phyloP scores from a whole-genome alignment of 179 eudicot species.

The Silene vulgaris region DNA sequence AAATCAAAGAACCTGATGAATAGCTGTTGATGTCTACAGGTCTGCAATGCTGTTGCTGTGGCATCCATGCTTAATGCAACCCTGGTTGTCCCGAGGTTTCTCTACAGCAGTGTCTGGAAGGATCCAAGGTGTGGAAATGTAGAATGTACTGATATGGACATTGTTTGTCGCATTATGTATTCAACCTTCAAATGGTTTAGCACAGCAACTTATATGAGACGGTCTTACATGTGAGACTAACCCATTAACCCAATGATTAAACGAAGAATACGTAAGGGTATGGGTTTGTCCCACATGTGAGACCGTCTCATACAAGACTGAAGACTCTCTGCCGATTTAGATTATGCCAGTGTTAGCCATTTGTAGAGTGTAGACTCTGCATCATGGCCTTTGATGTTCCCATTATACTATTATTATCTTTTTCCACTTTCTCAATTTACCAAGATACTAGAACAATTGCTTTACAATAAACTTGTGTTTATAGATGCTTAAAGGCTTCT shows the following conservation, averaged over 20 bases:
- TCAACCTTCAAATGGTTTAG: not conserved
- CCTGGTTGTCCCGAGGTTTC: conserved; percentile 78
- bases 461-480: not conserved
- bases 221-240: not conserved
- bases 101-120: conserved; percentile 92
- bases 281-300: not conserved
- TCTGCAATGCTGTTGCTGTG: conserved; percentile 95
- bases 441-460: not conserved
- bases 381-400: not conserved
- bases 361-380: not conserved
- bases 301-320: not conserved
- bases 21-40: conserved; percentile 41
- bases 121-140: conserved; percentile 70
- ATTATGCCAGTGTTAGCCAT: not conserved
- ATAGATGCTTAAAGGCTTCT: conserved; percentile 3
- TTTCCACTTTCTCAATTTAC: not conserved
- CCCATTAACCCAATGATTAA: not conserved
- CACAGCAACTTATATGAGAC: not conserved
- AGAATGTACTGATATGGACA: conserved; percentile 9
- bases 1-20: conserved; percentile 5
- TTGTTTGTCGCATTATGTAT: not conserved
- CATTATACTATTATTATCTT: not conserved
- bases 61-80: conserved; percentile 86
- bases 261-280: not conserved
- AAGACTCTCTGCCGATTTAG: not conserved